Percentiles rank a stretch among this genome's conserved stretches.
Evolutionary conservation across 768 basidiomycete species (phyloP).

Genomic region (Stropharia rugosoannulata): DNA sequence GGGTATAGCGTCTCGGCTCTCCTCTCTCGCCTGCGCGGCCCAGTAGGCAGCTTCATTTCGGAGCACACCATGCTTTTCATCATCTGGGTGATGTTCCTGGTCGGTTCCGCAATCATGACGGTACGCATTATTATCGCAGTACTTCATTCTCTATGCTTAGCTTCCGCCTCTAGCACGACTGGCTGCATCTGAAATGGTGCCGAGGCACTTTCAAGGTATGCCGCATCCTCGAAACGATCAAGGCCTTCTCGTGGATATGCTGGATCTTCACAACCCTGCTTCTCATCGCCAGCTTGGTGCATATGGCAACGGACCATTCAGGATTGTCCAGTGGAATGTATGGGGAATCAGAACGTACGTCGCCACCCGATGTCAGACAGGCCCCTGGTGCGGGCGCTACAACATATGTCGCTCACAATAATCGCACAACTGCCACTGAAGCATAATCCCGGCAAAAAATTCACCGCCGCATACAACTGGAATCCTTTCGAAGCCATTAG

Average conservation of each 20-base stretch:
- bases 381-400: background rate
- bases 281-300: conserved; percentile 36
- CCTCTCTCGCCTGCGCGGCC: conserved; percentile 23
- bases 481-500: no score
- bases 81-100: conserved; percentile 63
- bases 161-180: conserved; percentile 37
- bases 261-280: conserved; percentile 53
- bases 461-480: no score
- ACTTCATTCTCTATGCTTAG: background rate
- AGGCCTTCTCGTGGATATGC: conserved; percentile 69
- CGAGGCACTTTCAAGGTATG: conserved; percentile 46
- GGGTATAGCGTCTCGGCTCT: conserved; percentile 35
- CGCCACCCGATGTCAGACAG: background rate
- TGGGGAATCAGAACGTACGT: background rate
- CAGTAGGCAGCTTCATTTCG: conserved; percentile 38
- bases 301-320: conserved; percentile 16
- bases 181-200: conserved; percentile 59
- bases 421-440: background rate
- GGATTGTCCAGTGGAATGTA: background rate
- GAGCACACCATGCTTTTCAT: conserved; percentile 52
- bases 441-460: background rate
- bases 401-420: background rate
- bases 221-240: conserved; percentile 59
- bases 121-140: conserved; percentile 33
- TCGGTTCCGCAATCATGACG: conserved; percentile 61